Percentiles rank a stretch among this genome's conserved stretches.
Evolutionary conservation across 805 yeast species (phyloP).

Genomic region (Starmerella apicola): DNA sequence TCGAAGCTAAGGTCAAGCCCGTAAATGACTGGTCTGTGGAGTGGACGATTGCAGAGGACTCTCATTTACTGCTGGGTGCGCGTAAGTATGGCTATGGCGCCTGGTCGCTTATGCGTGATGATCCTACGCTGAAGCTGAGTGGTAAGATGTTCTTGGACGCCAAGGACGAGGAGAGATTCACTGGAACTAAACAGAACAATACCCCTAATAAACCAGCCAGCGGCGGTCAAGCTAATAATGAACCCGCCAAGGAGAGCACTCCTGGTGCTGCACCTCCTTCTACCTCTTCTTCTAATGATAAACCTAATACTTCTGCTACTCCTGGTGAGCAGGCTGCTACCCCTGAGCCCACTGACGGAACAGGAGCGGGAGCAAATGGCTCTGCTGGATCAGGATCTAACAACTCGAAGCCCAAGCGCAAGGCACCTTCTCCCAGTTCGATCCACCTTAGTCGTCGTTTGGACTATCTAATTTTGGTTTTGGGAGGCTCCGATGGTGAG

Average conservation of each 20-base stretch:
- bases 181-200: not conserved
- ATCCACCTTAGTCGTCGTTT: slow-evolving; percentile 86
- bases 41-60: slow-evolving; percentile 77
- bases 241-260: slow-evolving; percentile 5
- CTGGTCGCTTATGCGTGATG: slow-evolving; percentile 90
- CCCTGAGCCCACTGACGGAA: slow-evolving; percentile 23
- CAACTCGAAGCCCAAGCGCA: slow-evolving; percentile 12
- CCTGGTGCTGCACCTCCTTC: not conserved
- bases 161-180: slow-evolving; percentile 19
- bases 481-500: slow-evolving; percentile 36
- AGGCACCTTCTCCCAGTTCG: slow-evolving; percentile 54
- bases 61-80: slow-evolving; percentile 75
- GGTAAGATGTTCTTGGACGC: slow-evolving; percentile 59
- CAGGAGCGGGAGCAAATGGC: too few species aligned
- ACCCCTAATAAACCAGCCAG: not conserved
- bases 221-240: slow-evolving; percentile 14
- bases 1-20: slow-evolving; percentile 55
- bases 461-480: slow-evolving; percentile 65
- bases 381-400: too few species aligned
- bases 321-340: slow-evolving; percentile 19
- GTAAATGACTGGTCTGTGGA: slow-evolving; percentile 86
- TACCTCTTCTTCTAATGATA: too few species aligned
- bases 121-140: slow-evolving; percentile 76
- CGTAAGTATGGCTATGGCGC: slow-evolving; percentile 91
- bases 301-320: slow-evolving; percentile 7